Evolutionary conservation across 2,329 filamentous ascomycete species (phyloP), one percentile per base, ranked within the genome.

Genomic region (Ophiocordyceps australis): DNA sequence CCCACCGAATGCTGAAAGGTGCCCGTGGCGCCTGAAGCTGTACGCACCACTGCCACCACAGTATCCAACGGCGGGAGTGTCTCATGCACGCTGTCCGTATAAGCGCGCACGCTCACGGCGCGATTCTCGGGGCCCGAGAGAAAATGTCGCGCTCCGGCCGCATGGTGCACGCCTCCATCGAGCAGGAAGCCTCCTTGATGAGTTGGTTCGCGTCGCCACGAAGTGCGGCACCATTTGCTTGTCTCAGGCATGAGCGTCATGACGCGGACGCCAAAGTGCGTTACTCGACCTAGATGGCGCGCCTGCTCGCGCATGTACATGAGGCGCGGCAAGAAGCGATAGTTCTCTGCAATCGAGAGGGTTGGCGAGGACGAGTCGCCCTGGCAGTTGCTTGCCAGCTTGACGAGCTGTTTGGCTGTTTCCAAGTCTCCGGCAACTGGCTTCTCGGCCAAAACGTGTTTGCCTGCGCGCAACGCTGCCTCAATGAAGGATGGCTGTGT

Each of bases 111-210:
- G 18, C 47, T 52, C 9, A 49, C 46, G 16, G 64, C 33, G 11
- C 25, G 50, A 7, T 57, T 49, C 24, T 61, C 45, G 11, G 53
- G 51, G 4, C 54, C 51, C 1, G 47, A 32, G 3, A 82, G 50
- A 22, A 85, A 41, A 17, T 65, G 44, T 11, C 77, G 56, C 25
- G 74, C 57, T 0, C 52, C 70, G 7, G 77, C 77, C 6, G 72
- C 55, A 32, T 67, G 73, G 46, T 85, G 79, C 15, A 85, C 74
- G 22, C 79, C 78, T 10, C 68, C 75, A 40, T 85, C 78, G 3
- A 85, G 63, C 28, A 83, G 45, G 42, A 82, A 83, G 0, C 79
- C 78, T 28, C 78, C 79, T 47, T 82, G 76, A 42, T 80, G 66
- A 27, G 64, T 57, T 2, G 78, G 77, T 28, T 52, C 61, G 45